phyloP scores from a whole-genome alignment of 169 alveolate species.

The Plasmodium adleri region DNA sequence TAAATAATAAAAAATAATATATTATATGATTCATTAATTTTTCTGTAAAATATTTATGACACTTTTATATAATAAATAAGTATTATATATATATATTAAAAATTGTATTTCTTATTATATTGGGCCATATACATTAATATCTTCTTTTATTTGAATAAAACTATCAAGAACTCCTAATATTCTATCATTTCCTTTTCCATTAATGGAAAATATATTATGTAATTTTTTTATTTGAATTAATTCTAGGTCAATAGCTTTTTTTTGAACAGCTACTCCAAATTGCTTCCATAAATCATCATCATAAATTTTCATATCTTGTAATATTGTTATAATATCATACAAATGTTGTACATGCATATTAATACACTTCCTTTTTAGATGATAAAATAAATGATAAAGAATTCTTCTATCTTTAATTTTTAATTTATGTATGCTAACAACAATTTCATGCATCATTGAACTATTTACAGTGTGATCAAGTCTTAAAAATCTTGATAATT shows the following conservation, averaged over 20 bases:
- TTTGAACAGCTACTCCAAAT: conserved; percentile 86
- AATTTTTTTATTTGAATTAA: conserved; percentile 79
- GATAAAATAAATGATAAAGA: conserved; percentile 83
- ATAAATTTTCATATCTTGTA: conserved; percentile 83
- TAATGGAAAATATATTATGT: conserved; percentile 58
- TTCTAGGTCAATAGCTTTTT: conserved; percentile 84
- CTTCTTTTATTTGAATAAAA: conserved; percentile 84
- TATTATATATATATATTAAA: no score
- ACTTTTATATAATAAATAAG: no score
- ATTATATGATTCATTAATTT: no score
- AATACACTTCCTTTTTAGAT: conserved; percentile 83
- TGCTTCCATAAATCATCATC: conserved; percentile 88
- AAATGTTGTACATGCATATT: conserved; percentile 86
- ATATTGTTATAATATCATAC: conserved; percentile 77
- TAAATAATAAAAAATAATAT: no score
- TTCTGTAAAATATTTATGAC: no score
- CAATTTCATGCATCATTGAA: conserved; percentile 84
- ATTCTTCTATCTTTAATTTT: conserved; percentile 83
- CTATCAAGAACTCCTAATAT: conserved; percentile 85
- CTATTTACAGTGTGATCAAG: conserved; percentile 87
- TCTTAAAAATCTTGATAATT: conserved; percentile 84
- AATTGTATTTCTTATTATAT: conserved; percentile 26
- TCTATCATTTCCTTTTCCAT: conserved; percentile 87
- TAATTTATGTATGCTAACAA: conserved; percentile 77
- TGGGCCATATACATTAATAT: conserved; percentile 83